Percentiles rank a stretch among this genome's conserved stretches.
Conservation (phyloP, 345 rosid species). For the Eucalyptus caleyi region DNA sequence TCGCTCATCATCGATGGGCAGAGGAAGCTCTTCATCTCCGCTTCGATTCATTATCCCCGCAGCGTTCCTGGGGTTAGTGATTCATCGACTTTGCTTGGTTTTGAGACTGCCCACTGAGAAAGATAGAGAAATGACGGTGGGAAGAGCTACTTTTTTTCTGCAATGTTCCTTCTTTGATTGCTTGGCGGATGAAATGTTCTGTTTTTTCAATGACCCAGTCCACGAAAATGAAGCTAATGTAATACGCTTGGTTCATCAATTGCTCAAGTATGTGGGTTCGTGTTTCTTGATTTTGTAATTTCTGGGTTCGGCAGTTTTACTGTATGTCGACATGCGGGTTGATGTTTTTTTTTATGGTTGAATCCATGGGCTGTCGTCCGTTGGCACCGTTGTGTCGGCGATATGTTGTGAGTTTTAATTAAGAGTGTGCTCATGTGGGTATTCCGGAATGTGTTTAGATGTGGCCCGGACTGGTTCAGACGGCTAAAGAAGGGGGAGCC, state of each 20-base stretch:
- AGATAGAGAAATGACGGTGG: not conserved
- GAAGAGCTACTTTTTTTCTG: not conserved
- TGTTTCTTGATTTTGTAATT: not conserved
- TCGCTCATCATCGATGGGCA: conserved; percentile 41
- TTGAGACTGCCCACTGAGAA: not conserved
- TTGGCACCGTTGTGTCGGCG: not conserved
- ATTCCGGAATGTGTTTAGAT: conserved; percentile 23
- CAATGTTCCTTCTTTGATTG: not conserved
- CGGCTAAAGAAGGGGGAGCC: conserved; percentile 87
- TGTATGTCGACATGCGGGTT: not conserved
- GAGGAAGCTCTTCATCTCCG: conserved; percentile 41
- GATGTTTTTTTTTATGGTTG: not conserved
- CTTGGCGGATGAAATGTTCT: not conserved
- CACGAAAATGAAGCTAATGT: not conserved
- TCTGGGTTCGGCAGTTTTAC: not conserved
- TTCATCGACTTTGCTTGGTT: not conserved
- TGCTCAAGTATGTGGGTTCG: not conserved
- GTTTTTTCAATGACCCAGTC: not conserved
- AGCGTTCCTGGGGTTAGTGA: conserved; percentile 35
- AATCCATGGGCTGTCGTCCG: not conserved
- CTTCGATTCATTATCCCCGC: conserved; percentile 56
- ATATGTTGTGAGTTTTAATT: not conserved
- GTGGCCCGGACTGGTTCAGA: conserved; percentile 85
- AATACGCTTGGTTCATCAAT: not conserved
- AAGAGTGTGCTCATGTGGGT: not conserved